These are phyloP conservation scores for Carex parvula DNA, from an alignment of 176 grass and related monocot genomes.

Conservation along the genomic window DNA sequence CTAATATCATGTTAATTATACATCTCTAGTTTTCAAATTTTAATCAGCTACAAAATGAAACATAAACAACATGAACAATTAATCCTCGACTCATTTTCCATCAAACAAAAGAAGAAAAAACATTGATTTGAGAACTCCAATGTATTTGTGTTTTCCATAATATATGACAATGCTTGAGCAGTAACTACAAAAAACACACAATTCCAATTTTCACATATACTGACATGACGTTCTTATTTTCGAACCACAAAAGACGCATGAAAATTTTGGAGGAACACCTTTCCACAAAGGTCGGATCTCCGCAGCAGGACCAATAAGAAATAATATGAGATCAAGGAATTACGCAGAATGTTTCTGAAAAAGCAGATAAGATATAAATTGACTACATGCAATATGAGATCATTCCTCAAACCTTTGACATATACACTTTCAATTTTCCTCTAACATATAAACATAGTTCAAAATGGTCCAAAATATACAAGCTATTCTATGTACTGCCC, in stretches of 20 bases:
- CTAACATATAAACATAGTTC: not conserved
- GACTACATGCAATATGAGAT: not conserved
- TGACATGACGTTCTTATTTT: not conserved
- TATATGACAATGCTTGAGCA: not conserved
- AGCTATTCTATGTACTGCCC: constrained; percentile 13
- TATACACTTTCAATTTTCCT: not conserved
- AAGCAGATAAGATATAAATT: not conserved
- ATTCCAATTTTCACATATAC: not conserved
- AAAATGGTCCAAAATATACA: not conserved
- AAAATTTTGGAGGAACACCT: not conserved
- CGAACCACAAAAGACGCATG: not conserved
- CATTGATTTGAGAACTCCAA: not conserved
- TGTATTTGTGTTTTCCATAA: not conserved
- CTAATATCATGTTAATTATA: not conserved
- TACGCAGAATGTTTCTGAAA: not conserved
- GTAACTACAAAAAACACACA: not conserved
- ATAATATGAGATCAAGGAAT: not conserved
- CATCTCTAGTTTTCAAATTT: not conserved
- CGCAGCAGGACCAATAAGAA: not conserved
- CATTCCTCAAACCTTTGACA: not conserved
- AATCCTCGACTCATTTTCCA: not conserved
- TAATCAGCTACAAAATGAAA: not conserved
- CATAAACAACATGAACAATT: not conserved
- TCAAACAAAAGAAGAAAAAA: not conserved
- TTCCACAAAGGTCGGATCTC: not conserved